Base-by-base conservation (phyloP, 177 flowering plant species). In the Vitis hybrid region DNA sequence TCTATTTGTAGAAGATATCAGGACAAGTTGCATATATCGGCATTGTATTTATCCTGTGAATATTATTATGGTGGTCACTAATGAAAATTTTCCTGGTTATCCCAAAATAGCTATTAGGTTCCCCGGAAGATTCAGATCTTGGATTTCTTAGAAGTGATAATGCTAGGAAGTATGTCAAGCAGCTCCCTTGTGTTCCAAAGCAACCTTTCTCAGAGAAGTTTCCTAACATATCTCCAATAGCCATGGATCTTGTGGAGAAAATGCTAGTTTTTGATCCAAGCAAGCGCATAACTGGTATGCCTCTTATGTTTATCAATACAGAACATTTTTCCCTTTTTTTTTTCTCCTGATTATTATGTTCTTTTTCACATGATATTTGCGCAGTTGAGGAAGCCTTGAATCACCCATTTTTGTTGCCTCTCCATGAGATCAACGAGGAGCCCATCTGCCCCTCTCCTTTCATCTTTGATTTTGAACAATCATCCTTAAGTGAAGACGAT, bases 241-340 rank as follows among this genome's bases (percentile, higher is more conserved):
- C 96, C 56, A 79, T 93, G 66, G 98, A 93, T 79, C 97, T 95
- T 72, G 89, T 87, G 18, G 97, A 93, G 84, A 88, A 68, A 69
- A 95, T 95, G 99, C 87, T 95, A 15, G 92, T 90, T 17, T 95
- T 95, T 72, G 97, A 95, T 86, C 99, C 99, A 18, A 69, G 74
- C 77, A 91, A 88, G 76, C 90, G 99, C 50, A 95, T 93, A 66
- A 88, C 92, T 60, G 94, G 99, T 93, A 81, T 62, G 66, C 62
- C n/a, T 32, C 66, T 60, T 61, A n/a, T 32, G 14, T 23, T 45
- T 45, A 30, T 30, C 50, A 34, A 12, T 30, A 34, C 7, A 52
- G 10, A 52, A 56, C 54, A 62, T 26, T 5, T 4, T 60, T 2
- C 14, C 10, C 8, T n/a, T 51, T 61, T 71, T 1, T 18, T 34